These are phyloP conservation scores for Cyberlindnera suaveolens DNA, from an alignment of 805 yeast genomes.

Conservation along the genomic window DNA sequence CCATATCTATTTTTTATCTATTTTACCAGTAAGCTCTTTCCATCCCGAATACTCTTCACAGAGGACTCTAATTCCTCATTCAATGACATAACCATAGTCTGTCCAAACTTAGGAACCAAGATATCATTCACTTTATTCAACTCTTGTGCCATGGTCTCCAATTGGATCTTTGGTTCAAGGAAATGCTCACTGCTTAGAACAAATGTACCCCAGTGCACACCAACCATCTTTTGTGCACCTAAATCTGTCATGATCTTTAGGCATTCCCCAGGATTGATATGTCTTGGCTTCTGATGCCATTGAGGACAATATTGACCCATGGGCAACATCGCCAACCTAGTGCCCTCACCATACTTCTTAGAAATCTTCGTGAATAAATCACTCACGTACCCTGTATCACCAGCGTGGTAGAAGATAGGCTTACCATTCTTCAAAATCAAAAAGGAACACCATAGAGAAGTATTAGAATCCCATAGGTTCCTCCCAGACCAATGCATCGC, in stretches of 20 bases:
- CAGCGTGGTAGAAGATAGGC: conserved; percentile 83
- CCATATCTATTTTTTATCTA: conserved; percentile 4
- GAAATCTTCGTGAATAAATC: conserved; percentile 69
- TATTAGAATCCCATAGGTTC: conserved; percentile 70
- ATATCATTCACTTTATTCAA: conserved; percentile 33
- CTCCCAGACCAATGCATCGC: conserved; percentile 98
- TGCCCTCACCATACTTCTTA: conserved; percentile 50
- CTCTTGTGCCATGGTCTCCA: conserved; percentile 45
- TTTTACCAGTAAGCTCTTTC: conserved; percentile 25
- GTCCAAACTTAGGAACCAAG: conserved; percentile 70
- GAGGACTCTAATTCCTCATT: conserved; percentile 6
- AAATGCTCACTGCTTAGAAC: conserved; percentile 83
- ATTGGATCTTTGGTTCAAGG: conserved; percentile 66
- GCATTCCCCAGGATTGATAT: conserved; percentile 77
- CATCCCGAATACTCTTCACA: conserved; percentile 24
- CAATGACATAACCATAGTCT: conserved; percentile 41
- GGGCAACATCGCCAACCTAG: conserved; percentile 68
- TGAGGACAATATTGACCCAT: conserved; percentile 94
- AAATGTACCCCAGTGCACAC: conserved; percentile 97
- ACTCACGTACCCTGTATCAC: conserved; percentile 86
- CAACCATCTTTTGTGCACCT: conserved; percentile 57
- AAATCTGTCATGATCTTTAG: conserved; percentile 59
- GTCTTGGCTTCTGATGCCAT: conserved; percentile 91
- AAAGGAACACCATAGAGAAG: conserved; percentile 86
- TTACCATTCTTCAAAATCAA: conserved; percentile 57